Percentiles rank a stretch among this genome's conserved stretches.
Evolutionary conservation across 805 yeast species (phyloP).

Genomic region (Barnettozyma wickerhamii): DNA sequence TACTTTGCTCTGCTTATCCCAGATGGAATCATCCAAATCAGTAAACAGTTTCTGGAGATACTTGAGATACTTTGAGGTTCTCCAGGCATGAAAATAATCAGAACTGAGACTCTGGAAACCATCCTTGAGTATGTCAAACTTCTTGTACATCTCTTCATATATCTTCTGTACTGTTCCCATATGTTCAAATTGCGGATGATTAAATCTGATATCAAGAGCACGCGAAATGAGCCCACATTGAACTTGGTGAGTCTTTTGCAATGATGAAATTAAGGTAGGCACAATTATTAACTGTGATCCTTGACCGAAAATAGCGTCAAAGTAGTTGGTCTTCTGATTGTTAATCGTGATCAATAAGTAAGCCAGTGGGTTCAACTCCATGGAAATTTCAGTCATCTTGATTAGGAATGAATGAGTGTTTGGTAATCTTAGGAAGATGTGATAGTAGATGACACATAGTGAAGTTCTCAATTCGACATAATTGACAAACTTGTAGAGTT

Average conservation of each 20-base stretch:
- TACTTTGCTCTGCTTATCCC: slow-evolving; percentile 21
- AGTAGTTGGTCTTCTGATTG: slow-evolving; percentile 23
- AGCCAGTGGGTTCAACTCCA: slow-evolving; percentile 24
- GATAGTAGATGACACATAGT: slow-evolving; percentile 23
- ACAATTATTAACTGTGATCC: slow-evolving; percentile 22
- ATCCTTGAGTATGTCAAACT: slow-evolving; percentile 27
- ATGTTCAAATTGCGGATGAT: slow-evolving; percentile 12
- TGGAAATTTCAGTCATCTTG: slow-evolving; percentile 16
- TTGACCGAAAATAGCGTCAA: slow-evolving; percentile 22
- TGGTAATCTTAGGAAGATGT: slow-evolving; percentile 21
- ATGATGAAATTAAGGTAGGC: slow-evolving; percentile 16
- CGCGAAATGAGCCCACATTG: slow-evolving; percentile 23
- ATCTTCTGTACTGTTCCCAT: slow-evolving; percentile 16
- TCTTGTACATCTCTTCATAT: slow-evolving; percentile 22
- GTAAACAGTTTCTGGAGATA: slow-evolving; percentile 35
- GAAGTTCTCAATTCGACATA: slow-evolving; percentile 26
- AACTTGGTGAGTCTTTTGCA: slow-evolving; percentile 22
- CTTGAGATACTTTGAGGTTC: slow-evolving; percentile 47
- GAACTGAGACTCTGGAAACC: slow-evolving; percentile 42
- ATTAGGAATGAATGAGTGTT: slow-evolving; percentile 9
- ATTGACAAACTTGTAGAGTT: slow-evolving; percentile 25
- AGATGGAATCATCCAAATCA: slow-evolving; percentile 26
- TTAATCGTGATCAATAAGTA: slow-evolving; percentile 21
- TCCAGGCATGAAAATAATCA: slow-evolving; percentile 64
- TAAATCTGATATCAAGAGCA: slow-evolving; percentile 25